A percentile compares a stretch with the other conserved stretches of the same genome.
Evolutionary conservation across 2,329 filamentous ascomycete genomes (phyloP).

Genomic region (Fusarium concolor): DNA sequence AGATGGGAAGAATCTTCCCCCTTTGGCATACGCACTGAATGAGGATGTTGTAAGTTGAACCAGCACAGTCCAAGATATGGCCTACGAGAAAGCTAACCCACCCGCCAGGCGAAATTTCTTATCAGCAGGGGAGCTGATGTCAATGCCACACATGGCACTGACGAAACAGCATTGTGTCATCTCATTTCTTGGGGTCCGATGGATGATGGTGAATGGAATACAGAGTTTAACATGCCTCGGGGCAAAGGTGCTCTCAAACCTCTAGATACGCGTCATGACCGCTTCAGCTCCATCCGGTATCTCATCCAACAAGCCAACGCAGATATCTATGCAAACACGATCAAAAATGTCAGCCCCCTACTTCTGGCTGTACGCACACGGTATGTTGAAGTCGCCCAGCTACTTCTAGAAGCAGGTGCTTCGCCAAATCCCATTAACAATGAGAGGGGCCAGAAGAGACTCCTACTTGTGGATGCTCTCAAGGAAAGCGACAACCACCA

Average conservation of each 20-base stretch:
- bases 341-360: constrained; percentile 12
- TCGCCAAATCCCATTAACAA: constrained; percentile 29
- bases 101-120: constrained; percentile 17
- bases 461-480: constrained; percentile 27
- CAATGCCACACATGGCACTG: constrained; percentile 7
- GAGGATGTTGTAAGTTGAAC: constrained; percentile 25
- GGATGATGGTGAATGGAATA: constrained; percentile 1
- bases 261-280: constrained; percentile 14
- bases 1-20: constrained; percentile 9
- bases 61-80: neutral
- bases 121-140: constrained; percentile 18
- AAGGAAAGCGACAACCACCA: constrained; percentile 2
- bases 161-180: constrained; percentile 27
- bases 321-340: constrained; percentile 15
- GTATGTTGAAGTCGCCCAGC: constrained; percentile 18
- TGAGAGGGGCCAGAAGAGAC: constrained; percentile 8
- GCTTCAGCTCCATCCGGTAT: constrained; percentile 24
- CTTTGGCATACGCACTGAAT: constrained; percentile 32
- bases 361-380: constrained; percentile 13
- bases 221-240: constrained; percentile 12
- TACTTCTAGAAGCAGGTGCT: constrained; percentile 32
- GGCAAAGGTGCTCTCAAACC: constrained; percentile 19
- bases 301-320: constrained; percentile 24
- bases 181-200: constrained; percentile 20
- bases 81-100: constrained; percentile 7